phyloP scores from a whole-genome alignment of 2,329 filamentous ascomycete genomes.

The Talaromyces amestolkiae region DNA sequence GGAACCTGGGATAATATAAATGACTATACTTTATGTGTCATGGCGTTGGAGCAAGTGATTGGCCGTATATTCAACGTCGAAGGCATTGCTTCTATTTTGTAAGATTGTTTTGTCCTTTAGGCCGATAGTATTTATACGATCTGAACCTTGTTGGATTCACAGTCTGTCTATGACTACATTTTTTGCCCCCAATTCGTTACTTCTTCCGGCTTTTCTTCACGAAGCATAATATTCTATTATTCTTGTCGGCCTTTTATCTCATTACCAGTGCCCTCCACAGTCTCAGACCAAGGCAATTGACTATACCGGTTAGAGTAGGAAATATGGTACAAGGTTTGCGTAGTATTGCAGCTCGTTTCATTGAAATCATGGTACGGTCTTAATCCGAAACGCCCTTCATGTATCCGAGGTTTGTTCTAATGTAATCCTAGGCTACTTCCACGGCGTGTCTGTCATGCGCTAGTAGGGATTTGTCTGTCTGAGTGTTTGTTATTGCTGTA shows the following conservation, averaged over 20 bases:
- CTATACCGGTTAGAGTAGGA: not conserved
- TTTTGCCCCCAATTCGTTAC: not conserved
- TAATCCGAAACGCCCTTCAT: not conserved
- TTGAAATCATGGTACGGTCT: not conserved
- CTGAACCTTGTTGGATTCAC: too few species aligned
- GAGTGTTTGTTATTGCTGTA: not conserved
- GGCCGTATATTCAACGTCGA: too few species aligned
- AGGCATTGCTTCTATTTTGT: too few species aligned
- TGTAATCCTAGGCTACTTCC: not conserved
- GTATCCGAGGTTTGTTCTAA: not conserved
- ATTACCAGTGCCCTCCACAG: not conserved
- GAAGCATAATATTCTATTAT: not conserved
- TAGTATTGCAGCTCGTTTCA: not conserved
- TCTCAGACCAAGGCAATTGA: not conserved
- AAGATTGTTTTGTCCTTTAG: too few species aligned
- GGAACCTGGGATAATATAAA: too few species aligned
- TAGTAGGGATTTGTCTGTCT: not conserved
- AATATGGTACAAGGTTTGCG: not conserved
- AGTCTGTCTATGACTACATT: not conserved
- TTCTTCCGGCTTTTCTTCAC: not conserved
- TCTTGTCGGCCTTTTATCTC: not conserved
- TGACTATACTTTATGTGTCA: too few species aligned
- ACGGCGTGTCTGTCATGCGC: not conserved
- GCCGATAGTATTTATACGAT: too few species aligned
- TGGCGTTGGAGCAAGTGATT: too few species aligned